Base-by-base conservation (phyloP, 208 protist species). In the Porcisia deanei region DNA sequence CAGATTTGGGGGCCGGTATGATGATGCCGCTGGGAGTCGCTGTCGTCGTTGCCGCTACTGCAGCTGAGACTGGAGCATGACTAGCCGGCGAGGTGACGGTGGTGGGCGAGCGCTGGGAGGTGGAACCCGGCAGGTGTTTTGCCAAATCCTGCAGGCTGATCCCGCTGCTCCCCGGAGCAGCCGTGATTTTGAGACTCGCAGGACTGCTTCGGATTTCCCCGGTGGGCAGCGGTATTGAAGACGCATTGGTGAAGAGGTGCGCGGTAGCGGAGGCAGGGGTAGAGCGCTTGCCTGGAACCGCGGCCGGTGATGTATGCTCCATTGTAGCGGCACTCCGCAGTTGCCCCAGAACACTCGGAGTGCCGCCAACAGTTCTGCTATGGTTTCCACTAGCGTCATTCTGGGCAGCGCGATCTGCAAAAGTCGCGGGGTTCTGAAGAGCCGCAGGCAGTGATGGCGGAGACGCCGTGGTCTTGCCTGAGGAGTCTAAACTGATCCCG, bases 141-240 rank as follows among this genome's bases (percentile, higher is more conserved):
- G 80, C 65, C 41, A 90, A 58, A 61, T 90, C 83, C 22, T 77
- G 70, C 3, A 90, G 58, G 52, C 78, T 88, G 72, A 88, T 90
- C 57, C 83, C 83, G 65, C 60, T 73, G 67, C 72, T 79, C 30
- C 74, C 72, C 16, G 77, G 64, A 39, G 70, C 61, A 3, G 84
- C 82, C 25, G 79, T 83, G 45, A 89, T 45, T 68, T 77, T 86
- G 55, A 89, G 57, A 52, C 54, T 77, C 34, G 70, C 71, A 57
- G 64, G 37, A 25, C 58, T 73, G 25, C 41, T 25, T 37, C 54
- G 54, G 45, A n/a, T 60, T 20, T 73, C 70, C 16, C 57, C 14
- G 2, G 53, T 66, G 37, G 57, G 53, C 3, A 65, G 47, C 12
- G 76, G 8, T 34, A 73, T 39, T 3, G 66, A 45, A 25, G 81